Evolutionary conservation across 257 asterid genomes (phyloP).

Genomic region (Nicotiana noctiflora): DNA sequence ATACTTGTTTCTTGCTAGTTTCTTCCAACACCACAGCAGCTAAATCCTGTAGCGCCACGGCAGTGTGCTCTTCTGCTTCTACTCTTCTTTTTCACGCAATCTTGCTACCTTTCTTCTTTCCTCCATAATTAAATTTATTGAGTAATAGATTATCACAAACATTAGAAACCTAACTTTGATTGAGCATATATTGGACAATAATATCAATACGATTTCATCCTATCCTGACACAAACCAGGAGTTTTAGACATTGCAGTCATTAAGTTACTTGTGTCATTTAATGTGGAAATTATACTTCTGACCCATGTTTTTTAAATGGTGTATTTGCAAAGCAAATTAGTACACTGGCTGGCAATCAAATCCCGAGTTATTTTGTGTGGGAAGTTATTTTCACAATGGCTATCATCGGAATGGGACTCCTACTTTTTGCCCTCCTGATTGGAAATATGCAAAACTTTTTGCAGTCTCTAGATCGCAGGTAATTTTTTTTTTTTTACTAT

Average conservation of each 20-base stretch:
- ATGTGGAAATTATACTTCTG: background rate
- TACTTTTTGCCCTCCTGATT: conserved; percentile 79
- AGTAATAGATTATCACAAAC: background rate
- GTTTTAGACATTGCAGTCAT: background rate
- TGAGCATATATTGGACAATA: background rate
- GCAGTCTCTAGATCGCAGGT: conserved; percentile 93
- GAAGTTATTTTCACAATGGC: conserved; percentile 87
- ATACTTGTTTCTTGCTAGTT: background rate
- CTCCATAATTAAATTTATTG: background rate
- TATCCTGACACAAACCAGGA: background rate
- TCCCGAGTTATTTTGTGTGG: conserved; percentile 69
- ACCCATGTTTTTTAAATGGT: background rate
- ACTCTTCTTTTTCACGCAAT: background rate
- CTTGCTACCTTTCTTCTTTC: background rate
- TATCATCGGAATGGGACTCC: conserved; percentile 74
- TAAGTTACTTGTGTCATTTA: background rate
- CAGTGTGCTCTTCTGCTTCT: background rate
- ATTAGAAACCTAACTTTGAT: background rate
- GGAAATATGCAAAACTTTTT: conserved; percentile 97
- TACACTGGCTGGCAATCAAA: conserved; percentile 88
- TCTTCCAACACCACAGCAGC: background rate
- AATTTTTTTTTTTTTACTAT: too few species aligned
- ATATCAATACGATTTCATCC: background rate
- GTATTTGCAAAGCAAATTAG: conserved; percentile 62
- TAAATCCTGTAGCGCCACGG: background rate